Evolutionary conservation across 2,329 filamentous ascomycete species (phyloP).

Genomic region (Aspergillus japonicus): DNA sequence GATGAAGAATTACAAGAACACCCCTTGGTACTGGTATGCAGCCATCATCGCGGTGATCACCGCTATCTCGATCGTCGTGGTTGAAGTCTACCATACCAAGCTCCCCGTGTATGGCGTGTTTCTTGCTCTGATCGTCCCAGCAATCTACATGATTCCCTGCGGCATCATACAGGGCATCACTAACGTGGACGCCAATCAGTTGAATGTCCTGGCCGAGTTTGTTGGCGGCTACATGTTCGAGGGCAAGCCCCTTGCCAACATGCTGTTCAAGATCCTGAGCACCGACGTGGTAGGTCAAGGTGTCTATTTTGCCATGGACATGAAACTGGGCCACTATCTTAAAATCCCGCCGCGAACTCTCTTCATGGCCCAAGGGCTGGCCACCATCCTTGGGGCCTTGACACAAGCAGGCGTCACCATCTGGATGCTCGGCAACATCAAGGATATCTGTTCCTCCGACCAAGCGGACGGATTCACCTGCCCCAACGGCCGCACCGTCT

Average conservation of each 20-base stretch:
- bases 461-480: constrained; percentile 51
- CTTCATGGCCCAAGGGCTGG: constrained; percentile 51
- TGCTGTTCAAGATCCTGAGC: constrained; percentile 24
- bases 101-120: constrained; percentile 47
- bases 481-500: constrained; percentile 50
- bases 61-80: constrained; percentile 32
- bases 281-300: constrained; percentile 28
- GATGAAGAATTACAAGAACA: constrained; percentile 39
- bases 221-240: constrained; percentile 48
- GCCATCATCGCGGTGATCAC: constrained; percentile 33
- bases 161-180: constrained; percentile 47
- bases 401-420: constrained; percentile 42
- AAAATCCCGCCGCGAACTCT: constrained; percentile 51
- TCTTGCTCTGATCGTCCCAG: constrained; percentile 42
- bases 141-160: constrained; percentile 46
- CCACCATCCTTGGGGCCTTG: constrained; percentile 49
- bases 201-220: constrained; percentile 47
- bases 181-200: constrained; percentile 45
- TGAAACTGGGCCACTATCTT: constrained; percentile 21
- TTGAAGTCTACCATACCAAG: constrained; percentile 45
- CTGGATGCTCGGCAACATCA: constrained; percentile 43
- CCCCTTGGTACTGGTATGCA: constrained; percentile 46
- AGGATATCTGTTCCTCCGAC: constrained; percentile 41
- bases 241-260: constrained; percentile 38
- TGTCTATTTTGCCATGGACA: constrained; percentile 8